Conservation (phyloP, 1,284 basidiomycete species). For the Volvariella surrecta region DNA sequence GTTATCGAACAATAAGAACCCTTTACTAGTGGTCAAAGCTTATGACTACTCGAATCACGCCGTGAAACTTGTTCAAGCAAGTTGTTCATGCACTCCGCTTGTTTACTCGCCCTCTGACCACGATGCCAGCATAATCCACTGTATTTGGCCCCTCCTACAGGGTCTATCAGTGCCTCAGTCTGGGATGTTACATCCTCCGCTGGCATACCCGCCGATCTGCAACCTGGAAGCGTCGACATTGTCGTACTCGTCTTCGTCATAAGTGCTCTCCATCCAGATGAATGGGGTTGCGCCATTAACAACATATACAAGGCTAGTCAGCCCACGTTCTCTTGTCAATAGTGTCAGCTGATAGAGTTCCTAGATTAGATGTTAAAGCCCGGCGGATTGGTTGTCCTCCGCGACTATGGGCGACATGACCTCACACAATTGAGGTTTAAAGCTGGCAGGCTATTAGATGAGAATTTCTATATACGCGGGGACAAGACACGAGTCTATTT, state of each 20-base stretch:
- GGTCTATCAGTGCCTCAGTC: conserved; percentile 72
- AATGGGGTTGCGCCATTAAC: conserved; percentile 83
- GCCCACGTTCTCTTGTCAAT: conserved; percentile 1
- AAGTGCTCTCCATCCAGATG: conserved; percentile 87
- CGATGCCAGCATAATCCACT: conserved; percentile 48
- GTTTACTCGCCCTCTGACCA: not conserved
- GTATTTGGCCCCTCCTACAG: conserved; percentile 62
- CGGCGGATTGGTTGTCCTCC: conserved; percentile 75
- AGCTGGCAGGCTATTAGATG: conserved; percentile 77
- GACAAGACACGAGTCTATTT: conserved; percentile 97
- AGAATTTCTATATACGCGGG: conserved; percentile 92
- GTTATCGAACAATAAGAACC: conserved; percentile 77
- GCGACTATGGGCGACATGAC: conserved; percentile 96
- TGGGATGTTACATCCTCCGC: conserved; percentile 81
- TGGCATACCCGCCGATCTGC: conserved; percentile 56
- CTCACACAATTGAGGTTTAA: conserved; percentile 93
- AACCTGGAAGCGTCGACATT: conserved; percentile 72
- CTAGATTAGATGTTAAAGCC: conserved; percentile 76
- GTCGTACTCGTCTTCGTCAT: conserved; percentile 93
- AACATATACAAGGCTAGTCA: conserved; percentile 68
- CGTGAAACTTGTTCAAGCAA: conserved; percentile 83
- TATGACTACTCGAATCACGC: conserved; percentile 92
- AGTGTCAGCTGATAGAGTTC: not conserved
- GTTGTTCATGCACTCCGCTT: conserved; percentile 7
- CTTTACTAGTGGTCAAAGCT: conserved; percentile 63